These are phyloP conservation scores for Nitzschia inconspicua DNA, from an alignment of 108 stramenopile species.

Conservation along the genomic window DNA sequence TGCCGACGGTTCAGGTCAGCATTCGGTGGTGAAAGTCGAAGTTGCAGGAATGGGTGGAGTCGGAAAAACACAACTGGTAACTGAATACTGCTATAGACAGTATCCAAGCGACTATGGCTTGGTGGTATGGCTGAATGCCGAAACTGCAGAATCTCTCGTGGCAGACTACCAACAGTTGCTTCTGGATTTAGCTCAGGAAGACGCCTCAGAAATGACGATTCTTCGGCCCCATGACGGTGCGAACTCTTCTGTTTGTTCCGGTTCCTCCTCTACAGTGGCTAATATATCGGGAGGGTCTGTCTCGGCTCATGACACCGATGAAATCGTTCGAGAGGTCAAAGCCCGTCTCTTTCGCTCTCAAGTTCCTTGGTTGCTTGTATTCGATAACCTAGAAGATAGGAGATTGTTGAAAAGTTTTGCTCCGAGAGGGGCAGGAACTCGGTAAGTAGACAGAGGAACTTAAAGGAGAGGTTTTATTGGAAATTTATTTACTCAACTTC, in stretches of 20 bases:
- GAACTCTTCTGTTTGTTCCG: not conserved
- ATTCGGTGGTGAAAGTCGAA: conserved; percentile 38
- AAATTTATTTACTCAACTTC: too few relatives aligned
- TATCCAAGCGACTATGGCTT: conserved; percentile 57
- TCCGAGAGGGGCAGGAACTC: conserved; percentile 48
- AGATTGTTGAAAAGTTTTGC: conserved; percentile 39
- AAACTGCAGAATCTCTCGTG: conserved; percentile 47
- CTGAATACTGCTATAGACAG: conserved; percentile 58
- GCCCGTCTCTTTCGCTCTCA: conserved; percentile 51
- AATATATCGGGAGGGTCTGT: not conserved
- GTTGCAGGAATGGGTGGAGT: conserved; percentile 60
- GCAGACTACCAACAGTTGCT: conserved; percentile 52
- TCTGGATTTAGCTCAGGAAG: conserved; percentile 46
- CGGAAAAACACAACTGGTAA: conserved; percentile 20
- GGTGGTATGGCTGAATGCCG: conserved; percentile 65
- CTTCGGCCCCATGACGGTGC: not conserved
- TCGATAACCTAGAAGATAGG: conserved; percentile 68
- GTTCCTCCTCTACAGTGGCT: not conserved
- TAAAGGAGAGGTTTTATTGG: too few relatives aligned
- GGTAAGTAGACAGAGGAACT: too few relatives aligned
- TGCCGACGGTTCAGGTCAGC: not conserved
- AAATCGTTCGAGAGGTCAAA: conserved; percentile 54
- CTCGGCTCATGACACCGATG: conserved; percentile 44
- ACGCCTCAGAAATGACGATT: conserved; percentile 10
- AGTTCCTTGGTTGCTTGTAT: conserved; percentile 63